phyloP scores from a whole-genome alignment of 257 asterid genomes.

The Plantago ovata region DNA sequence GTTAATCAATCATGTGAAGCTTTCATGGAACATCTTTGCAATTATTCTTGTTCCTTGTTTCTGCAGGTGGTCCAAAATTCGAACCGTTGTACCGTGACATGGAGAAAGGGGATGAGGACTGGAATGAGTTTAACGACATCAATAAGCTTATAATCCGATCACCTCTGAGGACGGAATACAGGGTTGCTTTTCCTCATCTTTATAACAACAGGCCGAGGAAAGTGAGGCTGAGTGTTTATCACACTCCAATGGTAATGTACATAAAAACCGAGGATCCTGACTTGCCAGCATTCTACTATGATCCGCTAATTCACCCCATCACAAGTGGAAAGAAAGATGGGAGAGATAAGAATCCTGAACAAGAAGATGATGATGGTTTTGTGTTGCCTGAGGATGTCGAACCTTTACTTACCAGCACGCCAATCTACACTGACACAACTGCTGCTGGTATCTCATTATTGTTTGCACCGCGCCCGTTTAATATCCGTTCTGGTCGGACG shows the following conservation, averaged over 20 bases:
- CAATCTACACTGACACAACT: slow-evolving; percentile 88
- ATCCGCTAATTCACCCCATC: slow-evolving; percentile 89
- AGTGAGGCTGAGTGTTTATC: slow-evolving; percentile 82
- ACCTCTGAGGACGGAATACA: slow-evolving; percentile 92
- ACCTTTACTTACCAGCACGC: slow-evolving; percentile 61
- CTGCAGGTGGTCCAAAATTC: slow-evolving; percentile 92
- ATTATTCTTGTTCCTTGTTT: not conserved
- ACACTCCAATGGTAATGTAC: slow-evolving; percentile 94
- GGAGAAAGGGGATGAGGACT: slow-evolving; percentile 99
- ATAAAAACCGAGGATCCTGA: slow-evolving; percentile 99
- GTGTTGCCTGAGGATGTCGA: slow-evolving; percentile 82
- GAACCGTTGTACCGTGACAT: slow-evolving; percentile 97
- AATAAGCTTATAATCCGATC: slow-evolving; percentile 93
- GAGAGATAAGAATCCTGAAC: slow-evolving; percentile 60
- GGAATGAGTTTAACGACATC: slow-evolving; percentile 96
- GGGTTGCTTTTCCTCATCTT: slow-evolving; percentile 92
- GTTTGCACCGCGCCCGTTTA: slow-evolving; percentile 98
- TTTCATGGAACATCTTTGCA: not conserved
- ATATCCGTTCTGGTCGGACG: slow-evolving; percentile 97
- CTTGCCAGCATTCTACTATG: slow-evolving; percentile 91
- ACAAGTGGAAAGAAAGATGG: slow-evolving; percentile 66
- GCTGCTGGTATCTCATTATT: slow-evolving; percentile 94
- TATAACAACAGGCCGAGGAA: slow-evolving; percentile 93
- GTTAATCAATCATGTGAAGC: no score
- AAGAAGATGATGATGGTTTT: slow-evolving; percentile 86